Percentiles rank a stretch among this genome's conserved stretches.
phyloP scores from a whole-genome alignment of 163 green algal genomes.

The Coccomyxa subellipsoidea region DNA sequence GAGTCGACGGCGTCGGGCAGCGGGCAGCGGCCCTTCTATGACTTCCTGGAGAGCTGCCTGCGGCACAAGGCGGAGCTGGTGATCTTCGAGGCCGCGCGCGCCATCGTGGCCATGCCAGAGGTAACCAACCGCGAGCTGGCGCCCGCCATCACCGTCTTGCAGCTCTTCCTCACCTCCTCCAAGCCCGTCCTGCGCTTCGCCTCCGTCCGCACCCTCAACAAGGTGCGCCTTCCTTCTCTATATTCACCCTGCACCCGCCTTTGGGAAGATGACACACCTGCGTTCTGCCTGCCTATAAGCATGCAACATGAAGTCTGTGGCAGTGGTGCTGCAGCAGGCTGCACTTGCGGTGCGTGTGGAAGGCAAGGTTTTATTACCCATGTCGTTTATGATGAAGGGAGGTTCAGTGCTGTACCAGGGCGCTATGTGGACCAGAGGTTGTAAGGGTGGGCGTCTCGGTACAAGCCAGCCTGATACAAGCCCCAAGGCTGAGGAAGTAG shows the following conservation, averaged over 20 bases:
- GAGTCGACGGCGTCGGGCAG: constrained; percentile 56
- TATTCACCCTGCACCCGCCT: neutral
- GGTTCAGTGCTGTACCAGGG: too few species aligned
- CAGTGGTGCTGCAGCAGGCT: too few species aligned
- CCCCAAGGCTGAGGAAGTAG: too few species aligned
- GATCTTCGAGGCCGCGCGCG: constrained; percentile 94
- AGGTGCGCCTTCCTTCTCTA: constrained; percentile 9
- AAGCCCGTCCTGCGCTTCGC: constrained; percentile 90
- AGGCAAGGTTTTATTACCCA: too few species aligned
- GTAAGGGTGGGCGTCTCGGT: too few species aligned
- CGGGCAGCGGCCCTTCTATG: constrained; percentile 91
- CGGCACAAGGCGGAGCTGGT: constrained; percentile 96
- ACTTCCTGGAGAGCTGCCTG: constrained; percentile 96
- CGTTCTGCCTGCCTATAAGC: too few species aligned
- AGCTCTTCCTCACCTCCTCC: constrained; percentile 95
- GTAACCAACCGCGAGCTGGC: constrained; percentile 78
- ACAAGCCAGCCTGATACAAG: too few species aligned
- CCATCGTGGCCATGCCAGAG: constrained; percentile 88
- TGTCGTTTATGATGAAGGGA: too few species aligned
- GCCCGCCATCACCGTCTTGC: constrained; percentile 92
- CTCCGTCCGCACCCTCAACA: constrained; percentile 46
- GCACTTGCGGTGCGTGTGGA: too few species aligned
- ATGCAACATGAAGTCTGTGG: too few species aligned
- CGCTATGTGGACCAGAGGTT: too few species aligned
- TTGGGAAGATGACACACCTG: neutral